A percentile compares a stretch with the other conserved stretches of the same genome.
phyloP scores from a whole-genome alignment of 2,329 filamentous ascomycete species.

The Verticillium longisporum region DNA sequence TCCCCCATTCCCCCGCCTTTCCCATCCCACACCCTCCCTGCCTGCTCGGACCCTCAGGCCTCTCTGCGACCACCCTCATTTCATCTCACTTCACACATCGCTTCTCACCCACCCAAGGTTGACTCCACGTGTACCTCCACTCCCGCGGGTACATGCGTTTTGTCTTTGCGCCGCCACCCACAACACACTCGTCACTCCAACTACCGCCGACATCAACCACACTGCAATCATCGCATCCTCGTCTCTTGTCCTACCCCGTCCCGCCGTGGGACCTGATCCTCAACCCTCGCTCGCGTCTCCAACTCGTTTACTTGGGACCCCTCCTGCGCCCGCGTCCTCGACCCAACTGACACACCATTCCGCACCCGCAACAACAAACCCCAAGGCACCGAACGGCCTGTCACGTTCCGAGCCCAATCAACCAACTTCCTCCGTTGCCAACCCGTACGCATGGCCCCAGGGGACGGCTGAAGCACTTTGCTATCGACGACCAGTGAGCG shows the following conservation, averaged over 20 bases:
- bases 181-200: constrained; percentile 6
- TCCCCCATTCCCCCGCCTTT: constrained; percentile 14
- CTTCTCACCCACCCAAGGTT: constrained; percentile 8
- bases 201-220: constrained; percentile 5
- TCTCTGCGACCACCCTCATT: constrained; percentile 14
- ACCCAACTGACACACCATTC: not conserved
- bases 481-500: not conserved
- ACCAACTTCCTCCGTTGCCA: constrained; percentile 3
- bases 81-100: not conserved
- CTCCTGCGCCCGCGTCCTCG: not conserved
- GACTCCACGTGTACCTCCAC: constrained; percentile 4
- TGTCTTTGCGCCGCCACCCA: constrained; percentile 8
- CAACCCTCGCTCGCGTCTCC: constrained; percentile 3
- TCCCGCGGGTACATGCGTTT: constrained; percentile 6
- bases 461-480: not conserved
- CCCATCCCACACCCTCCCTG: constrained; percentile 16
- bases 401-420: constrained; percentile 6
- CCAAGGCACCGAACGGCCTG: constrained; percentile 1
- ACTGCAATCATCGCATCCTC: constrained; percentile 4
- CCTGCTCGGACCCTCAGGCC: not conserved
- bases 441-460: not conserved
- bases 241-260: constrained; percentile 6
- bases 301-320: not conserved
- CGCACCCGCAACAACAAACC: constrained; percentile 1
- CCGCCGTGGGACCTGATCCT: constrained; percentile 5